Base-by-base conservation (phyloP, 1,139 yeast genomes). In the Yamadazyma pseudoaaseri region DNA sequence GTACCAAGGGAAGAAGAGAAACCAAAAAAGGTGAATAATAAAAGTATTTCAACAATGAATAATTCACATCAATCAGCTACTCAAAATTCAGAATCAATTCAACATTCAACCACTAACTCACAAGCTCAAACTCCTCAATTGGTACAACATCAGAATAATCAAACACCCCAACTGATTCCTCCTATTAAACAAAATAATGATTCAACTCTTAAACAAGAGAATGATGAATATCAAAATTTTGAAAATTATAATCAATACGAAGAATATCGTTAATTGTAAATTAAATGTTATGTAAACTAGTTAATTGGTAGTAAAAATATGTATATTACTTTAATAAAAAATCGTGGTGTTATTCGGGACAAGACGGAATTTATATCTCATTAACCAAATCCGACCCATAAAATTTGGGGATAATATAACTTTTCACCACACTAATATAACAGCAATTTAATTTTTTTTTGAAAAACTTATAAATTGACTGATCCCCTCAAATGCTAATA, bases 1-100 rank as follows among this genome's bases (percentile, higher is more conserved):
- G 97, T 92, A 6, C 97, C 98, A 6, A 69, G 97, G 39, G 86
- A 79, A 45, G 85, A 78, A 49, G 83, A 79, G 39, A 74, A 73
- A 48, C 75, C 78, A 4, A 76, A 74, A 45, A 71, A 65, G 23
- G 27, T 39, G 10, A 29, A 21, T 10, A 23, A 36, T 12, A 37
- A 33, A 35, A 17, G 20, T 20, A 34, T 23, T 20, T 33, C 26
- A 12, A 7, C 23, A 16, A 23, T 24, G 27, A 16, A 11, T 20
- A 5, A 6, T 7, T 15, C 16, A 10, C 28, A 11, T 26, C 27
- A 23, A 13, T n/a, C 17, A 6, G 21, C 27, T 20, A 13, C 24
- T 5, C 35, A 17, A 16, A 11, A 16, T 12, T 25, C 27, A 14
- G 17, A 25, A 13, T 6, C 11, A 25, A 13, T 15, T 6, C 17